Base-by-base conservation (phyloP, 106 monocot species). In the Phalaenopsis equestris region DNA sequence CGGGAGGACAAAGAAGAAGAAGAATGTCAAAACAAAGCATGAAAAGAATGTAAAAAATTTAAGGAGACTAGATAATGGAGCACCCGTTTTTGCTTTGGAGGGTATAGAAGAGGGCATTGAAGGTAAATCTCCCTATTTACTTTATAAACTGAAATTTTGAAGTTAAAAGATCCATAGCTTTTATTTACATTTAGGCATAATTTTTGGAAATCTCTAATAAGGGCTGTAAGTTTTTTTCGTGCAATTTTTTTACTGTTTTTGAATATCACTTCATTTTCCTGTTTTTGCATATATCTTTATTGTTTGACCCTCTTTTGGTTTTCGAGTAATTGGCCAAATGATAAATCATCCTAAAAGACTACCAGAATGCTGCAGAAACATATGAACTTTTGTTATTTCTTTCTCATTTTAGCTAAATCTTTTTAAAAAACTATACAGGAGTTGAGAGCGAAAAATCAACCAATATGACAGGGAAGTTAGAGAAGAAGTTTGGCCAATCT, bases 401-500 rank as follows among this genome's bases (percentile, higher is more conserved):
- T 52, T 52, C 15, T 65, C 64, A 9, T 23, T 52, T 21, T 21
- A 65, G 64, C 64, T 65, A 5, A 65, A 23, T 65, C 37, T 72
- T 1, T 41, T 72, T 30, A 72, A 10, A 72, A 10, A 72, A 3
- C 39, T 23, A 72, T 70, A 56, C 81, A 89, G 87, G 87, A n/a
- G 80, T 84, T 49, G 85, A 85, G 77, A 80, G 72, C 49, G 82
- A 87, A 21, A 89, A 85, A 48, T 64, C 88, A 24, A 18, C 77
- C 42, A 8, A 73, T 24, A 72, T 87, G 78, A 84, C 89, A n/a
- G 2, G 70, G 70, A 93, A 90, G 77, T 82, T 94, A 77, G 91
- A 91, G 74, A 94, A 94, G 87, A 94, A 82, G 67, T 94, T 91
- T 79, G 94, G 94, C 0, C 94, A 91, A 78, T 91, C 91, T 64